These are phyloP conservation scores for Talaromyces nanjingensis DNA, from an alignment of 495 filamentous ascomycete genomes.

Conservation along the genomic window DNA sequence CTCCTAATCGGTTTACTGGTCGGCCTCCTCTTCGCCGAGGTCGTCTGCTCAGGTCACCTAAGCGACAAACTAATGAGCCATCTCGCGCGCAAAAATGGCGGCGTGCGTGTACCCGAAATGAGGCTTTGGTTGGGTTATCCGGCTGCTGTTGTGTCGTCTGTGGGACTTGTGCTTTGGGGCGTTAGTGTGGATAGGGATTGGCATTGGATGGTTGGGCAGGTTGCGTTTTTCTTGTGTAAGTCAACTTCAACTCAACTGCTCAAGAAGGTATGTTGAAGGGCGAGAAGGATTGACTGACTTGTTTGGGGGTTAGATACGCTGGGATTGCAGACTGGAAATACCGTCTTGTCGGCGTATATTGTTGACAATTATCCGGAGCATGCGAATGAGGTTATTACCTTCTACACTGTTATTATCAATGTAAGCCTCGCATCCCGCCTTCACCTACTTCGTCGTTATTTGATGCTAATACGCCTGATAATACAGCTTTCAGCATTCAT, in stretches of 20 bases:
- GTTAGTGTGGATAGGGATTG: conserved; percentile 38
- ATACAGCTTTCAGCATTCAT: conserved; percentile 10
- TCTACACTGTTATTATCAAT: conserved; percentile 46
- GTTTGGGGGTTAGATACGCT: conserved; percentile 26
- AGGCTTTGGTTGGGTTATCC: conserved; percentile 45
- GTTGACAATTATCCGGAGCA: conserved; percentile 45
- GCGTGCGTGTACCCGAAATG: conserved; percentile 39
- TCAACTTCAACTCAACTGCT: not conserved
- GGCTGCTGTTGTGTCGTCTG: conserved; percentile 30
- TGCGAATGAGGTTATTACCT: conserved; percentile 44
- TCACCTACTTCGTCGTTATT: not conserved
- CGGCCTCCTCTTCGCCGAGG: conserved; percentile 39
- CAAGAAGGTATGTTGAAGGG: not conserved
- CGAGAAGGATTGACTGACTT: not conserved
- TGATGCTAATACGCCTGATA: not conserved
- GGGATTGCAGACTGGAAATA: conserved; percentile 47
- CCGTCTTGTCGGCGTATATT: conserved; percentile 39
- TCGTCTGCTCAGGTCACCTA: conserved; percentile 38
- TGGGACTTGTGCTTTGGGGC: conserved; percentile 41
- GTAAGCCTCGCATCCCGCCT: conserved; percentile 10
- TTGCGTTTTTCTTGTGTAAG: conserved; percentile 36
- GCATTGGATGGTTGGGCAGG: conserved; percentile 47
- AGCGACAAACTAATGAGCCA: conserved; percentile 35
- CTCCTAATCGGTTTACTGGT: conserved; percentile 43
- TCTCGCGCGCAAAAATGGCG: conserved; percentile 33